Evolutionary conservation across 768 basidiomycete species (phyloP).

Genomic region (Leccinum truebloodii): DNA sequence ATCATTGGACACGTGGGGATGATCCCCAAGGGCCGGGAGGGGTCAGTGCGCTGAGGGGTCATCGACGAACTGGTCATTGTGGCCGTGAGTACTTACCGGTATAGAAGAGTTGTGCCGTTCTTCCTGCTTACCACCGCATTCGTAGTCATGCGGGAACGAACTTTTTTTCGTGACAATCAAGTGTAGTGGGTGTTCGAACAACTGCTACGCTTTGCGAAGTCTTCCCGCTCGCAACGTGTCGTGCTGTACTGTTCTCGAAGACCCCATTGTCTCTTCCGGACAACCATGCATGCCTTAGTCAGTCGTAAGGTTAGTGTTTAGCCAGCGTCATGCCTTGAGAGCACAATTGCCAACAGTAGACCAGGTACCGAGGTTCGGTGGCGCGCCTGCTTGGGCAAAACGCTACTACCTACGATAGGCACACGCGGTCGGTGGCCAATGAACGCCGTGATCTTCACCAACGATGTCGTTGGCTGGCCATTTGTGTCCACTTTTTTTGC

Average conservation of each 20-base stretch:
- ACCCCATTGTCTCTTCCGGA: background rate
- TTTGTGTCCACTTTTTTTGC: background rate
- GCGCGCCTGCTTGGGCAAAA: background rate
- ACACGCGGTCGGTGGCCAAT: background rate
- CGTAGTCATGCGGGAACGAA: background rate
- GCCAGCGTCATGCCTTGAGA: background rate
- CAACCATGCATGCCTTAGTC: background rate
- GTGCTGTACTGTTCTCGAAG: background rate
- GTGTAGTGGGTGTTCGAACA: background rate
- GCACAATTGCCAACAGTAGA: background rate
- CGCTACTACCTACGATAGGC: background rate
- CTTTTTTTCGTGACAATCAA: background rate
- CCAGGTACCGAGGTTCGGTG: background rate
- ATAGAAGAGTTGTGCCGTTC: background rate
- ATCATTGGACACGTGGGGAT: background rate
- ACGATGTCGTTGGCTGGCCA: background rate
- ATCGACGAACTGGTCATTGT: background rate
- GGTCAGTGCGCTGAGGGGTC: background rate
- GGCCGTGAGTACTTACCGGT: background rate
- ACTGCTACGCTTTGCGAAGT: constrained; percentile 5
- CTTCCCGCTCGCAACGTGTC: background rate
- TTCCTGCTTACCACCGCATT: background rate
- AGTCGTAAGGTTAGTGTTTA: background rate
- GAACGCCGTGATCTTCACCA: background rate
- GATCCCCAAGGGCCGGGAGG: background rate